Conservation (phyloP, 208 protist species). For the Acanthamoeba royreba region DNA sequence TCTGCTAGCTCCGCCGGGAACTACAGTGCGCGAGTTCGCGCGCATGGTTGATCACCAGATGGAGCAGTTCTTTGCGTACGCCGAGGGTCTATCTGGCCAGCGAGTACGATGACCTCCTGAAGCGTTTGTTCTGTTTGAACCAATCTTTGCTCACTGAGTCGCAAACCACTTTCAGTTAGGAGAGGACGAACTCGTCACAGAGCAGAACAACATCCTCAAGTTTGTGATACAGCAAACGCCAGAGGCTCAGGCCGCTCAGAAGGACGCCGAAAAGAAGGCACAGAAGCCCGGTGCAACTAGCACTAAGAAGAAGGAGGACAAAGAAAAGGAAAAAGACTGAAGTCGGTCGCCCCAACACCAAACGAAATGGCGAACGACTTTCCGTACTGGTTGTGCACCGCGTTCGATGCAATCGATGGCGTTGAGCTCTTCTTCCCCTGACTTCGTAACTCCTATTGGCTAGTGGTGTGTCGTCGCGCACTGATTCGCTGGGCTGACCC, state of each 20-base stretch:
- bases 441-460: too few species aligned
- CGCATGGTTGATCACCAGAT: conserved; percentile 59
- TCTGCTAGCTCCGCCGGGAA: conserved; percentile 54
- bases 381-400: too few species aligned
- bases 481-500: too few species aligned
- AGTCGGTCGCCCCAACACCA: too few species aligned
- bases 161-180: conserved; percentile 60
- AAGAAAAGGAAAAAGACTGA: neutral
- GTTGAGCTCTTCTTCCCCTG: too few species aligned
- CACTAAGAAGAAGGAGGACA: neutral
- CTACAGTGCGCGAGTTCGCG: conserved; percentile 63
- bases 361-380: too few species aligned
- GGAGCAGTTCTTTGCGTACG: conserved; percentile 65
- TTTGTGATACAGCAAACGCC: conserved; percentile 34
- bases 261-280: neutral
- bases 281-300: neutral
- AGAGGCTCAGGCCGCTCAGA: neutral
- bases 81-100: conserved; percentile 62
- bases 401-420: too few species aligned
- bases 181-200: conserved; percentile 58
- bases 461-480: too few species aligned
- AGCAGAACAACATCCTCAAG: conserved; percentile 70
- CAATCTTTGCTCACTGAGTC: neutral
- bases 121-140: neutral
- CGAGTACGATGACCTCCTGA: neutral